Evolutionary conservation across 2,329 filamentous ascomycete genomes (phyloP), one percentile per base, ranked within the genome.

Genomic region (Kalaharituber pfeilii): DNA sequence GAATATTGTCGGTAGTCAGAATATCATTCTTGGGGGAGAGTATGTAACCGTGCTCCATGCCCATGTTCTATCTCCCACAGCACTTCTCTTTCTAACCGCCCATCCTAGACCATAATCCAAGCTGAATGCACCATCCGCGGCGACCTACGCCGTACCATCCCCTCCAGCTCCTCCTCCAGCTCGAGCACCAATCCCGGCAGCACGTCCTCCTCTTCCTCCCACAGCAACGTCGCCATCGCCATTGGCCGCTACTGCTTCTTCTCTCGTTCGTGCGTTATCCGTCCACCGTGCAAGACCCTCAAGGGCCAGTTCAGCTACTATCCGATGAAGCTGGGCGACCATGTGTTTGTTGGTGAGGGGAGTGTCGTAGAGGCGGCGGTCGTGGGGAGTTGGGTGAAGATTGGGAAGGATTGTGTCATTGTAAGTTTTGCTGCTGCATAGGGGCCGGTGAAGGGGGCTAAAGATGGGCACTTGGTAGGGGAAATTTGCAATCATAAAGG

Each of bases 211-310:
- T n/a, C n/a, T n/a, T n/a, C n/a, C n/a, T n/a, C n/a, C n/a, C n/a
- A n/a, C n/a, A n/a, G n/a, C 66, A 79, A 71, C 62, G 80, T 77
- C 1, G 81, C 88, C 53, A 87, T 96, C 60, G 82, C 82, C 44
- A 88, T 96, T 63, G 91, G 91, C 1, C 79, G 87, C 28, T 95
- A 94, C 69, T 94, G 86, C 65, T 88, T 95, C 66, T 78, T 98
- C 51, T 84, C 83, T 54, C 79, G 81, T 13, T 82, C 82, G 2
- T 83, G 79, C 59, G 79, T 87, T 47, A 73, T 98, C 52, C 81
- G 85, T 3, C 91, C 91, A 0, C 88, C 91, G 0, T 84, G 82
- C 28, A 79, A 88, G 25, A 72, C 93, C 50, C 85, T 87, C 67
- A 82, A 88, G 64, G 86, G 87, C 26, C 69, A 72, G 30, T 82